Conservation (phyloP, 1,284 basidiomycete species). For the Moesziomyces globuligerus region DNA sequence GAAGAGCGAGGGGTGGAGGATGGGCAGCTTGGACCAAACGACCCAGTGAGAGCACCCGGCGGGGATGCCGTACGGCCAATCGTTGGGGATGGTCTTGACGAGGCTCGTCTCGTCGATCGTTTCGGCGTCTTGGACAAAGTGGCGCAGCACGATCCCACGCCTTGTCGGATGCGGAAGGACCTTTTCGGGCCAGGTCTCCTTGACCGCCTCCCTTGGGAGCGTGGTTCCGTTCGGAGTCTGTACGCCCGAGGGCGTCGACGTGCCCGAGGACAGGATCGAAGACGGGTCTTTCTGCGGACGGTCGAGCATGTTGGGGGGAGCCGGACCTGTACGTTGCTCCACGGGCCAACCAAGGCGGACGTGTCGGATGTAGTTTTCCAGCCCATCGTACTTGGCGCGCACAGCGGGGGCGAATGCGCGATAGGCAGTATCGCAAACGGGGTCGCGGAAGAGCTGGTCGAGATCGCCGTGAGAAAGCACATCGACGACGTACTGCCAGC, state of each 20-base stretch:
- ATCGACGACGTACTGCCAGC: constrained; percentile 28
- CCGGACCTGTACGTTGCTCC: constrained; percentile 3
- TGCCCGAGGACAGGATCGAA: constrained; percentile 9
- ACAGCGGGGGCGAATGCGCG: constrained; percentile 41
- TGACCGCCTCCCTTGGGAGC: constrained; percentile 14
- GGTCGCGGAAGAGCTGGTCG: constrained; percentile 50
- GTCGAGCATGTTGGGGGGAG: constrained; percentile 35
- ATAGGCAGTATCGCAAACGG: constrained; percentile 46
- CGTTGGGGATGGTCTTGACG: constrained; percentile 50
- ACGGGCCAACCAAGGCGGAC: constrained; percentile 48
- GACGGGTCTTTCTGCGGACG: constrained; percentile 18
- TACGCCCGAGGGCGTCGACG: constrained; percentile 7
- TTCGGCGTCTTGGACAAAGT: constrained; percentile 35
- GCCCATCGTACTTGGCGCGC: constrained; percentile 26
- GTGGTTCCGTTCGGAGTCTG: constrained; percentile 20
- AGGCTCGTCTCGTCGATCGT: constrained; percentile 7
- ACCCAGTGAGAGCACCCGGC: constrained; percentile 48
- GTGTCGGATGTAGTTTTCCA: constrained; percentile 55
- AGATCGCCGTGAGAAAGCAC: constrained; percentile 48
- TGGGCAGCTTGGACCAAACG: constrained; percentile 52
- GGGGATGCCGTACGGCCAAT: constrained; percentile 63
- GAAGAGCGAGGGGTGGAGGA: constrained; percentile 41
- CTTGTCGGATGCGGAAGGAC: constrained; percentile 17
- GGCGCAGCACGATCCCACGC: constrained; percentile 1
- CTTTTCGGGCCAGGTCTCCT: constrained; percentile 43